Conservation (phyloP, 176 grass and related monocot genomes). For the Carex cristatella region DNA sequence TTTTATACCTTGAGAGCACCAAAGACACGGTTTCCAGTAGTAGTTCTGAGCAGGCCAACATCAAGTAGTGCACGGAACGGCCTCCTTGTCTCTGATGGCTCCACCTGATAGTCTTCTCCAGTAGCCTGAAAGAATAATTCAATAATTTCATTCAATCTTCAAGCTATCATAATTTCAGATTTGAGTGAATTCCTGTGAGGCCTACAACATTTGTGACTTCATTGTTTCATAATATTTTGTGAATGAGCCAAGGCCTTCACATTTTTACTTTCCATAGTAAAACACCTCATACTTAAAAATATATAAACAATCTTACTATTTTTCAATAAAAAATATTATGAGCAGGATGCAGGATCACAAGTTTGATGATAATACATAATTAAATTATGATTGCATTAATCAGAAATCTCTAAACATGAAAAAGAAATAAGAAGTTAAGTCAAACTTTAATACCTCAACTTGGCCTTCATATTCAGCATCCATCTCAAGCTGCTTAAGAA, state of each 20-base stretch:
- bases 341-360: neutral
- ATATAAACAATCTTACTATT: neutral
- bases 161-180: neutral
- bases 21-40: slow-evolving; percentile 64
- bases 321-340: neutral
- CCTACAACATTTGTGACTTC: neutral
- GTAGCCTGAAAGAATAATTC: slow-evolving; percentile 24
- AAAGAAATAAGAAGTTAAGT: neutral
- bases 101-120: slow-evolving; percentile 58
- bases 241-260: neutral
- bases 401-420: neutral
- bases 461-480: slow-evolving; percentile 57
- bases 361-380: neutral
- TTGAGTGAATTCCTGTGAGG: too few relatives aligned
- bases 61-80: slow-evolving; percentile 68
- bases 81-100: slow-evolving; percentile 40
- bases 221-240: neutral
- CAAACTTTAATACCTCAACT: slow-evolving; percentile 33
- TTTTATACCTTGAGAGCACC: slow-evolving; percentile 53
- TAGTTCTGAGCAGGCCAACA: slow-evolving; percentile 68
- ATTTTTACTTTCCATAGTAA: neutral
- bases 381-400: neutral
- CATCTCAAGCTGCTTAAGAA: slow-evolving; percentile 41
- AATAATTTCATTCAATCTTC: neutral
- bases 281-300: neutral